Evolutionary conservation across 1,284 basidiomycete genomes (phyloP).

Genomic region (Rhizopogon parksii): DNA sequence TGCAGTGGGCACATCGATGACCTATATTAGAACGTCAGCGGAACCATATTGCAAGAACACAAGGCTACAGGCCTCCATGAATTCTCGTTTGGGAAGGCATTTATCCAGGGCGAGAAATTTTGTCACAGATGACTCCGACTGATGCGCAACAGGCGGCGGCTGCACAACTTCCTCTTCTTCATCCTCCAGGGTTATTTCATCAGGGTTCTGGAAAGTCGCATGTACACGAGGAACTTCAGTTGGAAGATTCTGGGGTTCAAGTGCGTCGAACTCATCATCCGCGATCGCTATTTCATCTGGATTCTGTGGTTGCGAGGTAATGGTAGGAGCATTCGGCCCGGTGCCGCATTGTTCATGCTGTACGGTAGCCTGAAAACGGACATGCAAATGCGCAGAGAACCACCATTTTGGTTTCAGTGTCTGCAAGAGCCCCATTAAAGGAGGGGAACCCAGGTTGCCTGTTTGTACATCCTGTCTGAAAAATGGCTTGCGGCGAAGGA

Average conservation of each 20-base stretch:
- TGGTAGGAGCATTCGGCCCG: constrained; percentile 4
- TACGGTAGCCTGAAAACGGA: constrained; percentile 70
- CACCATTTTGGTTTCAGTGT: constrained; percentile 83
- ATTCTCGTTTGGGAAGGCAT: constrained; percentile 75
- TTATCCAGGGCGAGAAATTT: constrained; percentile 92
- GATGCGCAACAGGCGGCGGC: constrained; percentile 27
- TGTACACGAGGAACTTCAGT: background rate
- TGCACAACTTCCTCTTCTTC: constrained; percentile 45
- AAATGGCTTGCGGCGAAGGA: constrained; percentile 79
- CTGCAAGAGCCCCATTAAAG: constrained; percentile 72
- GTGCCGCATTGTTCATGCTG: constrained; percentile 10
- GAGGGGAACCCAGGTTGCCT: constrained; percentile 83
- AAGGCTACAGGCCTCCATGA: constrained; percentile 67
- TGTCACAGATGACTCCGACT: constrained; percentile 38
- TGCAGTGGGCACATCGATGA: constrained; percentile 54
- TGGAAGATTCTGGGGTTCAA: constrained; percentile 3
- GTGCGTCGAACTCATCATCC: constrained; percentile 38
- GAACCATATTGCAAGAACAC: background rate
- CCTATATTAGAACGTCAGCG: constrained; percentile 34
- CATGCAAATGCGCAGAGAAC: constrained; percentile 95
- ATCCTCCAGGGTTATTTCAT: constrained; percentile 64
- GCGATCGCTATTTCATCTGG: constrained; percentile 66
- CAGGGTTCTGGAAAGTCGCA: constrained; percentile 43
- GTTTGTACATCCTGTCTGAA: constrained; percentile 70
- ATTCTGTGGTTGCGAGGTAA: constrained; percentile 28